A percentile compares a stretch with the other conserved stretches of the same genome.
Conservation (phyloP, 306 rosid species). For the Ormosia emarginata region DNA sequence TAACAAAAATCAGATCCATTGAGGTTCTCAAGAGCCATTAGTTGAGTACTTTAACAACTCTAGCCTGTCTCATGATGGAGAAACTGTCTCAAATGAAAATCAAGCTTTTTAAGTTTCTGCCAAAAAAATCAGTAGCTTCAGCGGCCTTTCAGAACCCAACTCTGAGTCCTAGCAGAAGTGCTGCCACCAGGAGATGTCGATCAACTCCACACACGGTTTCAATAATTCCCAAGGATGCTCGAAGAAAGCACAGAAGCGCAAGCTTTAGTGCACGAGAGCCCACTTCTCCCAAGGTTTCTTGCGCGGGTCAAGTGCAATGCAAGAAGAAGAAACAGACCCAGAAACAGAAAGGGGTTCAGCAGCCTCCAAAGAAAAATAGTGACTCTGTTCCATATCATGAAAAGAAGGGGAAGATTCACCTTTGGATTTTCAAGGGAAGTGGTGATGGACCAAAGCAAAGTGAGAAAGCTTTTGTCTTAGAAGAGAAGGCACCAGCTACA, state of each 20-base stretch:
- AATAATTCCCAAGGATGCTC: slow-evolving; percentile 36
- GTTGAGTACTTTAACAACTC: neutral
- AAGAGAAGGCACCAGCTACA: neutral
- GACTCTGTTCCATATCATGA: neutral
- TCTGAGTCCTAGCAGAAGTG: slow-evolving; percentile 23
- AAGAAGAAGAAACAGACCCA: slow-evolving; percentile 9
- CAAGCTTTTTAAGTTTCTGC: slow-evolving; percentile 25
- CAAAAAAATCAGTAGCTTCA: slow-evolving; percentile 21
- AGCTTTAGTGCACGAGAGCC: slow-evolving; percentile 37
- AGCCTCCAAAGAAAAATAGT: neutral
- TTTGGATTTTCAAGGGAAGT: neutral
- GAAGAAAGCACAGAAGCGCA: slow-evolving; percentile 19
- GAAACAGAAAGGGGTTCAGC: neutral
- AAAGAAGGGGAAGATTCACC: neutral
- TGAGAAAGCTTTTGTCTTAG: neutral
- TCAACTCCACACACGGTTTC: neutral
- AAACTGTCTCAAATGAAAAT: neutral
- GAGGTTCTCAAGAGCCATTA: neutral
- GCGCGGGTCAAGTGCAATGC: slow-evolving; percentile 38
- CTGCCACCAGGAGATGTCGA: neutral
- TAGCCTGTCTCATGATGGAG: slow-evolving; percentile 23
- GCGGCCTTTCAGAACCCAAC: slow-evolving; percentile 25
- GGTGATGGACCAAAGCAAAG: neutral
- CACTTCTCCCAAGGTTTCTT: slow-evolving; percentile 47
- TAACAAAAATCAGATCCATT: neutral